Conservation (phyloP, 345 rosid genomes). For the Lepidium sativum region DNA sequence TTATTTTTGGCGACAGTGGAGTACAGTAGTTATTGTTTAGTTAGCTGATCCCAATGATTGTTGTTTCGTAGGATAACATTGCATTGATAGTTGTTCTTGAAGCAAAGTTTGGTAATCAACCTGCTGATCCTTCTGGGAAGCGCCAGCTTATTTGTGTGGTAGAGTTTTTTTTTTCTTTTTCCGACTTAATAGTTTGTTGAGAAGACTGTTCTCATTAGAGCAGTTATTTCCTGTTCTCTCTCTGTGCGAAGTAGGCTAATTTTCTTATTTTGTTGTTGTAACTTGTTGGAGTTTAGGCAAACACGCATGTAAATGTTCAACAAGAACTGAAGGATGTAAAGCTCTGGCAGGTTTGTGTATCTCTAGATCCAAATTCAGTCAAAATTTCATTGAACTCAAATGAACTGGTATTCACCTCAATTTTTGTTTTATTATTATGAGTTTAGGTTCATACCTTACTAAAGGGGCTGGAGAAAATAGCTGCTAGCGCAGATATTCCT, state of each 20-base stretch:
- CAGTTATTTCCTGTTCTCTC: conserved; percentile 1
- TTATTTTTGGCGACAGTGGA: conserved; percentile 54
- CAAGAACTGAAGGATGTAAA: conserved; percentile 94
- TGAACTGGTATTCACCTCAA: not conserved
- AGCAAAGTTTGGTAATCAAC: conserved; percentile 87
- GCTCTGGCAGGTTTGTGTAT: conserved; percentile 81
- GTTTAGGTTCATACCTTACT: conserved; percentile 84
- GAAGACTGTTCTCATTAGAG: not conserved
- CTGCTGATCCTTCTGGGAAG: conserved; percentile 74
- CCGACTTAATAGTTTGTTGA: not conserved
- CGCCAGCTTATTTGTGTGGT: conserved; percentile 98
- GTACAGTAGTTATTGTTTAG: conserved; percentile 5
- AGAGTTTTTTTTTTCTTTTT: conserved; percentile 14
- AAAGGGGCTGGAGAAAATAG: conserved; percentile 96
- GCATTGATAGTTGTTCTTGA: conserved; percentile 92
- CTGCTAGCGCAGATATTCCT: conserved; percentile 93
- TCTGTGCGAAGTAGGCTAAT: not conserved
- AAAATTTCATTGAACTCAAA: not conserved
- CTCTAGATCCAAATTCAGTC: not conserved
- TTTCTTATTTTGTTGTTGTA: not conserved
- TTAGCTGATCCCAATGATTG: conserved; percentile 11
- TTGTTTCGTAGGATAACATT: conserved; percentile 68
- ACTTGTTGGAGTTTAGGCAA: conserved; percentile 58
- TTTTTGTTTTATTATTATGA: conserved; percentile 2
- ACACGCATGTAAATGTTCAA: conserved; percentile 83